Evolutionary conservation across 768 basidiomycete species (phyloP).

Genomic region (Mycena venus): DNA sequence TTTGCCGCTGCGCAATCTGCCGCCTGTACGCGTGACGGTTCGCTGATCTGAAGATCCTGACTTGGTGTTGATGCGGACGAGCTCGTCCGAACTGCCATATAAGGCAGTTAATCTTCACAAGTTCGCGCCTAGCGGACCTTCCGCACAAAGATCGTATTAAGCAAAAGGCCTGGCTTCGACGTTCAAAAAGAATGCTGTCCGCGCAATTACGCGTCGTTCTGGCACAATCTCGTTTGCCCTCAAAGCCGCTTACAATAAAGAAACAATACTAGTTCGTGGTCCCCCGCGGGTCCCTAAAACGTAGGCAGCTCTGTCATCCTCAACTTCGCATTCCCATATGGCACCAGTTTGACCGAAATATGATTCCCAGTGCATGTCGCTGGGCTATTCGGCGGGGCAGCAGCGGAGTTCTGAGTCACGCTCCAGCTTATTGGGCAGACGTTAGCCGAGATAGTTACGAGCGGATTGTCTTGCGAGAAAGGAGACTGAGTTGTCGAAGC

Average conservation of each 20-base stretch:
- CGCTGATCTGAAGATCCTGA: too few species aligned
- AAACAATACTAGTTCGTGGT: too few species aligned
- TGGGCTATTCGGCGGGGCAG: conserved; percentile 18
- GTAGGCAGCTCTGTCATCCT: conserved; percentile 28
- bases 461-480: conserved; percentile 17
- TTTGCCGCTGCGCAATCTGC: neutral
- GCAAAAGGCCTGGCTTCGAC: too few species aligned
- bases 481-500: conserved; percentile 12
- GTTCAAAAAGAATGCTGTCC: too few species aligned
- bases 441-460: conserved; percentile 27
- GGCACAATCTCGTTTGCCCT: too few species aligned
- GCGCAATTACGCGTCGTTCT: neutral
- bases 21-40: too few species aligned
- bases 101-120: neutral
- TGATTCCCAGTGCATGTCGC: conserved; percentile 25
- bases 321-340: conserved; percentile 28
- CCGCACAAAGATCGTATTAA: too few species aligned
- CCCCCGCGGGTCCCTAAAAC: conserved; percentile 55
- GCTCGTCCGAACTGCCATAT: neutral
- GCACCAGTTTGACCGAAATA: conserved; percentile 22
- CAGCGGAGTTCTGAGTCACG: conserved; percentile 9
- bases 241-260: neutral
- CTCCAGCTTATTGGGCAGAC: conserved; percentile 27
- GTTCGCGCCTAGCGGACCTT: too few species aligned
- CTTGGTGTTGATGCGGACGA: too few species aligned